phyloP scores from a whole-genome alignment of 1,284 basidiomycete species.

The Inonotus obliquus region DNA sequence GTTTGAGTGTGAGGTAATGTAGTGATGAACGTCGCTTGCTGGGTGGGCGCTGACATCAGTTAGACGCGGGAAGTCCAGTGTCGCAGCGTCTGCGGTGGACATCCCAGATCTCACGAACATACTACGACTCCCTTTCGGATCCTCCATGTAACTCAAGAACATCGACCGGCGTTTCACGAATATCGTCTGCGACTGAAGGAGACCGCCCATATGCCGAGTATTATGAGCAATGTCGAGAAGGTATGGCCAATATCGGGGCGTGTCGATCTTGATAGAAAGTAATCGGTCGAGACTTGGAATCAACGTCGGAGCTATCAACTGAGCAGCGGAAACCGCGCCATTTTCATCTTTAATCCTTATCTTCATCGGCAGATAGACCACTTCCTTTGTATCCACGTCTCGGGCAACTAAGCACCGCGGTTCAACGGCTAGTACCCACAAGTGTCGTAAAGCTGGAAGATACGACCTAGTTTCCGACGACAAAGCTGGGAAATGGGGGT shows the following conservation, averaged over 20 bases:
- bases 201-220: constrained; percentile 60
- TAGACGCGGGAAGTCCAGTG: constrained; percentile 76
- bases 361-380: constrained; percentile 89
- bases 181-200: constrained; percentile 76
- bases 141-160: constrained; percentile 88
- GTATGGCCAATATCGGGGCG: constrained; percentile 92
- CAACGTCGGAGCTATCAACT: constrained; percentile 86
- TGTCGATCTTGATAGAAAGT: constrained; percentile 79
- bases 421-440: constrained; percentile 95
- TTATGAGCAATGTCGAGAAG: constrained; percentile 70
- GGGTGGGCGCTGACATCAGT: constrained; percentile 61
- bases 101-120: constrained; percentile 79
- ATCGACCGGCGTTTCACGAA: constrained; percentile 91
- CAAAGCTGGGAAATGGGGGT: constrained; percentile 77
- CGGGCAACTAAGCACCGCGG: constrained; percentile 88
- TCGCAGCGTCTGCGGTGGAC: constrained; percentile 70
- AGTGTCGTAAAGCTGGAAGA: constrained; percentile 88
- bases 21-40: constrained; percentile 70
- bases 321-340: constrained; percentile 50
- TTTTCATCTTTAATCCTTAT: constrained; percentile 67
- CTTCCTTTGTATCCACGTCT: constrained; percentile 86
- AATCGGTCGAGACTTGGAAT: constrained; percentile 84
- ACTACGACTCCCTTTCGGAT: constrained; percentile 88
- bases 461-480: constrained; percentile 89
- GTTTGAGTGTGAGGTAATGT: constrained; percentile 82